Percentiles rank a stretch among this genome's conserved stretches.
phyloP scores from a whole-genome alignment of 2,329 filamentous ascomycete species.

The Chlorencoelia australis region DNA sequence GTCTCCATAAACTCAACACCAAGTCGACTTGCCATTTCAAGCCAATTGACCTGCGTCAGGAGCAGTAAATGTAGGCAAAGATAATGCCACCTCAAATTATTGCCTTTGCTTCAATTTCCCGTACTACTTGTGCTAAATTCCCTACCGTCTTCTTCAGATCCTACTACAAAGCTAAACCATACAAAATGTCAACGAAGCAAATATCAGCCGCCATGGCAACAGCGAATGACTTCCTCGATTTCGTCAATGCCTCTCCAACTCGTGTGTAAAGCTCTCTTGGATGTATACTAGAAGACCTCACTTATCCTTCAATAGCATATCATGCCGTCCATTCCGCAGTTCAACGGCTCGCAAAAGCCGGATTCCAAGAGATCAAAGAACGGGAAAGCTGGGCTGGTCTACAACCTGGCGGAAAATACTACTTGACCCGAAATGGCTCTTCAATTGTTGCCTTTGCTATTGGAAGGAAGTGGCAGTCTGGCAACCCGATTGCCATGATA shows the following conservation, averaged over 20 bases:
- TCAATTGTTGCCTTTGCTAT: constrained; percentile 90
- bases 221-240: constrained; percentile 68
- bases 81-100: too few relatives aligned
- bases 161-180: constrained; percentile 1
- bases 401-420: constrained; percentile 87
- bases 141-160: not conserved
- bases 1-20: too few relatives aligned
- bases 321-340: constrained; percentile 80
- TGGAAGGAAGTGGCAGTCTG: constrained; percentile 81
- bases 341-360: constrained; percentile 66
- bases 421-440: constrained; percentile 85
- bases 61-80: too few relatives aligned
- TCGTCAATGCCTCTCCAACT: constrained; percentile 88
- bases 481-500: constrained; percentile 85
- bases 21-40: too few relatives aligned
- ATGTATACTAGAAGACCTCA: too few relatives aligned
- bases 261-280: constrained; percentile 48
- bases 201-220: constrained; percentile 22
- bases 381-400: constrained; percentile 79
- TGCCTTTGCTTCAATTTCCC: too few relatives aligned
- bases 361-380: constrained; percentile 83
- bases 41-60: too few relatives aligned
- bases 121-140: too few relatives aligned
- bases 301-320: constrained; percentile 39
- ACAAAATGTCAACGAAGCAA: constrained; percentile 19